Conservation (phyloP, 371 early-diverging fungal species). For the Chytridium lagenaria region DNA sequence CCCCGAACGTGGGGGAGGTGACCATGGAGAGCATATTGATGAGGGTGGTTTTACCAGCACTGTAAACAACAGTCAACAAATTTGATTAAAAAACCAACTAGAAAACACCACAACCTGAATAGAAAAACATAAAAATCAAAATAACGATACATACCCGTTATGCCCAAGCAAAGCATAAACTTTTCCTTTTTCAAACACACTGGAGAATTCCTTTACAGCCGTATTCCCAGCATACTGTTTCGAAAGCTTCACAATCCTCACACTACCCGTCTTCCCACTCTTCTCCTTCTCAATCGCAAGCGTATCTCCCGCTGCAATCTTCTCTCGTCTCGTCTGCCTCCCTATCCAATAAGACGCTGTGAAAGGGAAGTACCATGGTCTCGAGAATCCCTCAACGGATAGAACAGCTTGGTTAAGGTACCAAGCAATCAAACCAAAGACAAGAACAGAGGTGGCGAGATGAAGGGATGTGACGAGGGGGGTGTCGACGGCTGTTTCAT, state of each 20-base stretch:
- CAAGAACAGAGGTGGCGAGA: conserved; percentile 7
- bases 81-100: too few species aligned
- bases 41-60: conserved; percentile 22
- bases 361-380: conserved; percentile 26
- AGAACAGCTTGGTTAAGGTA: conserved; percentile 39
- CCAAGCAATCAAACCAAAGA: conserved; percentile 30
- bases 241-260: conserved; percentile 36
- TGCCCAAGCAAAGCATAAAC: conserved; percentile 42
- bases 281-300: conserved; percentile 26
- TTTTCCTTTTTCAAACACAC: conserved; percentile 35
- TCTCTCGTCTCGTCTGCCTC: neutral
- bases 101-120: neutral
- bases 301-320: conserved; percentile 29
- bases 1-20: conserved; percentile 36
- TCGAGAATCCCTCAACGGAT: conserved; percentile 32
- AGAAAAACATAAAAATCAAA: conserved; percentile 30
- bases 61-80: neutral
- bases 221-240: conserved; percentile 36
- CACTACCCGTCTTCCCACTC: conserved; percentile 26
- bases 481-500: conserved; percentile 7
- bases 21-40: conserved; percentile 27
- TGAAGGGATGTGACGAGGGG: conserved; percentile 17
- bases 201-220: conserved; percentile 44
- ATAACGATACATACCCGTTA: conserved; percentile 50
- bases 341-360: conserved; percentile 38